These are phyloP conservation scores for Pythium oligandrum DNA, from an alignment of 352 stramenopile species.

Conservation along the genomic window DNA sequence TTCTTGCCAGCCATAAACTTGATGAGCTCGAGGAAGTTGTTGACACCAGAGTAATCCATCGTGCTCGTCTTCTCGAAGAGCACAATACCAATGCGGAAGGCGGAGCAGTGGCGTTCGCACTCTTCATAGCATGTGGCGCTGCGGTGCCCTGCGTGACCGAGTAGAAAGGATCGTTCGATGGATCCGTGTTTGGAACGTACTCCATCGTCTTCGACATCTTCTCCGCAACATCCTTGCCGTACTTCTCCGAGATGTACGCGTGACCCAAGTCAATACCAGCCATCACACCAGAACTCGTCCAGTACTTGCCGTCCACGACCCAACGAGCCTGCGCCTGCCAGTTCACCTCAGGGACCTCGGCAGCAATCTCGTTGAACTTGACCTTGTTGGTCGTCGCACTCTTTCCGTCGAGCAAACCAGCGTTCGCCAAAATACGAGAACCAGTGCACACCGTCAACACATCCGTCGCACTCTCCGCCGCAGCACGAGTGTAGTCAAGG, in stretches of 20 bases:
- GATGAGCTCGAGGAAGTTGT: slow-evolving; percentile 58
- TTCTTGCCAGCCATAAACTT: slow-evolving; percentile 31
- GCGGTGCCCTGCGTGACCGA: too few relatives aligned
- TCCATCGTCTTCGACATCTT: slow-evolving; percentile 36
- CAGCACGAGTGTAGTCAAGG: slow-evolving; percentile 29
- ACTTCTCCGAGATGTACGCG: slow-evolving; percentile 32
- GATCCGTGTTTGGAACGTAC: slow-evolving; percentile 29
- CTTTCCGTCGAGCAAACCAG: slow-evolving; percentile 36
- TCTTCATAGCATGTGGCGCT: neutral
- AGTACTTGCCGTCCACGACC: slow-evolving; percentile 49
- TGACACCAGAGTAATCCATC: slow-evolving; percentile 55
- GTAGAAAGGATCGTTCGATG: slow-evolving; percentile 41
- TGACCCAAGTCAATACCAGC: slow-evolving; percentile 62
- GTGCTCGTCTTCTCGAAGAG: slow-evolving; percentile 54
- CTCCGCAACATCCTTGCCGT: slow-evolving; percentile 22
- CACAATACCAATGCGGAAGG: slow-evolving; percentile 46
- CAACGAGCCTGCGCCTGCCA: slow-evolving; percentile 59
- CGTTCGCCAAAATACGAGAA: slow-evolving; percentile 32
- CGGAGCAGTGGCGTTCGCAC: neutral
- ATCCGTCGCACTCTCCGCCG: slow-evolving; percentile 21
- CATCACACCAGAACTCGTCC: slow-evolving; percentile 56
- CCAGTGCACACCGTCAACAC: slow-evolving; percentile 64
- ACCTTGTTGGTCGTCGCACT: slow-evolving; percentile 67
- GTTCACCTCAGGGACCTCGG: slow-evolving; percentile 25
- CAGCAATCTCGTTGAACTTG: slow-evolving; percentile 31